A percentile compares a stretch with the other conserved stretches of the same genome.
These are phyloP conservation scores for Epithele typhae DNA, from an alignment of 768 basidiomycete species.

Conservation along the genomic window DNA sequence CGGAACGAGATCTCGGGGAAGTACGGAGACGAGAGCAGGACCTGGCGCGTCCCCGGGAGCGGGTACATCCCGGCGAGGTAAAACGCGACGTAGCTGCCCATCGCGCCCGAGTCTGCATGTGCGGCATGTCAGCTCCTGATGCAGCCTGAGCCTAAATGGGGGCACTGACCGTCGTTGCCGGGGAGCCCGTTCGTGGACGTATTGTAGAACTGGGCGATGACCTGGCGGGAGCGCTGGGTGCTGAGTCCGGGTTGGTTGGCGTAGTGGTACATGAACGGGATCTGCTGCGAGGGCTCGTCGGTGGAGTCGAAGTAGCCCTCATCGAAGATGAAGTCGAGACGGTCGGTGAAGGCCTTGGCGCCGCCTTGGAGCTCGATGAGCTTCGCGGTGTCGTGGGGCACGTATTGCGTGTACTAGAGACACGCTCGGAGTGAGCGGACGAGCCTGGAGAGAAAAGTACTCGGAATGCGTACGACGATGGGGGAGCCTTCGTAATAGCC, in stretches of 20 bases:
- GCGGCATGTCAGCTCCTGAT: neutral
- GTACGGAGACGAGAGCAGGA: slow-evolving; percentile 53
- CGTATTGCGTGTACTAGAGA: slow-evolving; percentile 37
- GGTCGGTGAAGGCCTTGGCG: slow-evolving; percentile 43
- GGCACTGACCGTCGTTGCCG: slow-evolving; percentile 56
- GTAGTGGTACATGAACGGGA: slow-evolving; percentile 70
- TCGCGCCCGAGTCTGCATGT: slow-evolving; percentile 40
- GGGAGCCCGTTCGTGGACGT: slow-evolving; percentile 53
- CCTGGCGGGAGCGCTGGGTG: slow-evolving; percentile 50
- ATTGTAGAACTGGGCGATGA: slow-evolving; percentile 53
- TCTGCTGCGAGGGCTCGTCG: slow-evolving; percentile 64
- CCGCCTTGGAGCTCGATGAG: slow-evolving; percentile 61
- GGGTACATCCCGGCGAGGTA: slow-evolving; percentile 60
- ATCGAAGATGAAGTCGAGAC: slow-evolving; percentile 55
- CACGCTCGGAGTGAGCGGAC: too few species aligned
- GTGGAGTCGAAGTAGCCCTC: slow-evolving; percentile 34
- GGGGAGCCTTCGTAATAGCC: slow-evolving; percentile 67
- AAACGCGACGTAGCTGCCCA: slow-evolving; percentile 60
- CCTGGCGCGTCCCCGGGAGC: slow-evolving; percentile 53
- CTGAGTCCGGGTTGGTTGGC: slow-evolving; percentile 56
- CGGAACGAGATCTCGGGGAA: slow-evolving; percentile 56
- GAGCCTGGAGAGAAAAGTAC: too few species aligned
- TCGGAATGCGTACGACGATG: slow-evolving; percentile 47
- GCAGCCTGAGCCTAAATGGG: neutral
- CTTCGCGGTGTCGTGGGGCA: slow-evolving; percentile 60